Evolutionary conservation across 2,329 filamentous ascomycete species (phyloP).

Genomic region (Polytolypa hystricis): DNA sequence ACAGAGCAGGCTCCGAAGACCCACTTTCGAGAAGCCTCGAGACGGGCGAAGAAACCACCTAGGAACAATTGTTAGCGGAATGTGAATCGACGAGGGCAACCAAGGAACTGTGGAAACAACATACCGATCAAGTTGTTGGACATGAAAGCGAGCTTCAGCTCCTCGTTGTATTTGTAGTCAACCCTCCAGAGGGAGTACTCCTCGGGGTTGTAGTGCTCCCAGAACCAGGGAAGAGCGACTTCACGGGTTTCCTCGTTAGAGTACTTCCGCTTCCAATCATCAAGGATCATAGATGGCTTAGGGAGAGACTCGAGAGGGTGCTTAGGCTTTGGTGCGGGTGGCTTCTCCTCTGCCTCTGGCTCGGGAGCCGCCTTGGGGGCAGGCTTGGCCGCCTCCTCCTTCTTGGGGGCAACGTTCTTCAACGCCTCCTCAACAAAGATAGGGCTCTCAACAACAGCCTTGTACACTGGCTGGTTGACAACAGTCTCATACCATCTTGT

Average conservation of each 20-base stretch:
- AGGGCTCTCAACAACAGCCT: slow-evolving; percentile 62
- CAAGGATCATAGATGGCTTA: slow-evolving; percentile 68
- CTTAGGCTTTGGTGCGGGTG: slow-evolving; percentile 57
- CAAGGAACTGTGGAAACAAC: slow-evolving; percentile 12
- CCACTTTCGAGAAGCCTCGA: slow-evolving; percentile 96
- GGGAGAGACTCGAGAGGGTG: slow-evolving; percentile 83
- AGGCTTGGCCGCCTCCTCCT: slow-evolving; percentile 56
- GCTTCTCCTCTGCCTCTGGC: slow-evolving; percentile 51
- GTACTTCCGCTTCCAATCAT: slow-evolving; percentile 98
- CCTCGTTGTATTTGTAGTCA: slow-evolving; percentile 98
- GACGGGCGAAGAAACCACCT: slow-evolving; percentile 91
- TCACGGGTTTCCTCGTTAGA: slow-evolving; percentile 84
- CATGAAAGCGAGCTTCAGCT: slow-evolving; percentile 98
- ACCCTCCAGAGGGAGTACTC: slow-evolving; percentile 94
- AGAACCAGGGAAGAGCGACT: slow-evolving; percentile 91
- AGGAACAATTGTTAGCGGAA: slow-evolving; percentile 2
- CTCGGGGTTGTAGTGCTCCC: slow-evolving; percentile 85
- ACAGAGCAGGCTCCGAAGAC: slow-evolving; percentile 86
- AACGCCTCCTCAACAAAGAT: slow-evolving; percentile 71
- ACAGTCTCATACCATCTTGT: slow-evolving; percentile 93
- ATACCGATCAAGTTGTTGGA: slow-evolving; percentile 87
- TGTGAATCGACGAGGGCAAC: slow-evolving; percentile 1
- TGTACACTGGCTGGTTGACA: slow-evolving; percentile 85
- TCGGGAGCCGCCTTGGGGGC: slow-evolving; percentile 39
- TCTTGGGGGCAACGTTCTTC: slow-evolving; percentile 65